Conservation (phyloP, 23 red algal genomes). For the Cyanidiococcus yangmingshanensis region DNA sequence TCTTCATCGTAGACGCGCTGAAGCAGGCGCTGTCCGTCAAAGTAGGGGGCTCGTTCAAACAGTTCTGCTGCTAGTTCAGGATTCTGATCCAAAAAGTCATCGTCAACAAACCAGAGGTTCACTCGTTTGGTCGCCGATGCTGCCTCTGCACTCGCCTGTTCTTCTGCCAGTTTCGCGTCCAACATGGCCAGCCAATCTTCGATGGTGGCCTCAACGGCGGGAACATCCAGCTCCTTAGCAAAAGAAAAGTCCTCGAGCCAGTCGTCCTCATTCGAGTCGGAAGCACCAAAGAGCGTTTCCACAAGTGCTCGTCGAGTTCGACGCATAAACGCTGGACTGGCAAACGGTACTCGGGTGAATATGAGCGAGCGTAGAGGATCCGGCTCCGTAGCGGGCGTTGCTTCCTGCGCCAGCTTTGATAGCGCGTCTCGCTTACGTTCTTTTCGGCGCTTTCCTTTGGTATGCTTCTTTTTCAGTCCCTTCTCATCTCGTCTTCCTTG, state of each 20-base stretch:
- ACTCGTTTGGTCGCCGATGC: neutral
- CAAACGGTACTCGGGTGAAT: neutral
- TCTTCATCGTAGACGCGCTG: slow-evolving; percentile 1
- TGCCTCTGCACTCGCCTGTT: neutral
- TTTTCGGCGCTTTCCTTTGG: neutral
- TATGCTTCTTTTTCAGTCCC: neutral
- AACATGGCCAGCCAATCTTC: neutral
- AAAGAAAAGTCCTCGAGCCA: neutral
- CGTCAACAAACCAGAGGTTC: slow-evolving; percentile 11
- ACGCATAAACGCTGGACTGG: neutral
- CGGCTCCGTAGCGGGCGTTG: neutral
- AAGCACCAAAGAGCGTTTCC: neutral
- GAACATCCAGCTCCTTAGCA: neutral
- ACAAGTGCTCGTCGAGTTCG: neutral
- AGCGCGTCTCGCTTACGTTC: neutral
- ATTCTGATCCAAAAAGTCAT: neutral
- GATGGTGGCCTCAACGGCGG: neutral
- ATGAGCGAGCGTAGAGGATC: neutral
- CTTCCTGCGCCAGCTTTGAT: neutral
- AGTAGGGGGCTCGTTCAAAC: slow-evolving; percentile 13
- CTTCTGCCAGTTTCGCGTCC: neutral
- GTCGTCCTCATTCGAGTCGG: neutral
- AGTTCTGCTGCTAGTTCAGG: slow-evolving; percentile 2
- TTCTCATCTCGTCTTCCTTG: neutral
- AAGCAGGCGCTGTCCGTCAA: slow-evolving; percentile 5